phyloP scores from a whole-genome alignment of 345 rosid species.

The Hibiscus tridactylites region DNA sequence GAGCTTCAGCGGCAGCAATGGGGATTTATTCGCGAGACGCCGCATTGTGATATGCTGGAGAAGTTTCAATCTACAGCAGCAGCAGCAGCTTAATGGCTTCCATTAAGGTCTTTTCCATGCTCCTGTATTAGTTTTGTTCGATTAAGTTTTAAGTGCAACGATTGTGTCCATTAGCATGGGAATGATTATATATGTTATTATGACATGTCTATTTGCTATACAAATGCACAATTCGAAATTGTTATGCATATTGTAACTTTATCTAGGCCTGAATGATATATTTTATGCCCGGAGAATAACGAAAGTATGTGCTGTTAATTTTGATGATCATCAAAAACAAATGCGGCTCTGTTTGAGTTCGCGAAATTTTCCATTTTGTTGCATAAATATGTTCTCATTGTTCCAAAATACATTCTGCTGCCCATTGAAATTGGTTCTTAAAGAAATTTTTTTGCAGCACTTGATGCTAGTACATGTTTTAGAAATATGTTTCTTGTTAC shows the following conservation, averaged over 20 bases:
- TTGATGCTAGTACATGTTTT: neutral
- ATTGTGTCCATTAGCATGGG: neutral
- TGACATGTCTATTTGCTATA: neutral
- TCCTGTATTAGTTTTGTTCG: neutral
- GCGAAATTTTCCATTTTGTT: neutral
- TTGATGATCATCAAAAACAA: neutral
- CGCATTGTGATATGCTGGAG: slow-evolving; percentile 73
- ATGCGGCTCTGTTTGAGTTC: neutral
- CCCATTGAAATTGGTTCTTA: no score
- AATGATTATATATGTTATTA: neutral
- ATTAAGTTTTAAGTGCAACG: neutral
- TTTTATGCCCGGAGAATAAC: neutral
- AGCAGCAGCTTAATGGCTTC: slow-evolving; percentile 32
- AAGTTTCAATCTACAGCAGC: slow-evolving; percentile 31
- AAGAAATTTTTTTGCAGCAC: no score
- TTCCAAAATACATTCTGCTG: no score
- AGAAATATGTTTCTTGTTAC: neutral
- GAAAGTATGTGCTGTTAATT: neutral
- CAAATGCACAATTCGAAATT: neutral
- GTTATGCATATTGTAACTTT: neutral
- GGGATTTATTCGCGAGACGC: slow-evolving; percentile 83
- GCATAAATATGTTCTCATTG: neutral
- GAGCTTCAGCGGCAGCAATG: slow-evolving; percentile 84
- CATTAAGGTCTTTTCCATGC: slow-evolving; percentile 28
- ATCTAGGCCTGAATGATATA: neutral